These are phyloP conservation scores for Arthroderma sp. DNA, from an alignment of 2,329 filamentous ascomycete species.

Conservation along the genomic window DNA sequence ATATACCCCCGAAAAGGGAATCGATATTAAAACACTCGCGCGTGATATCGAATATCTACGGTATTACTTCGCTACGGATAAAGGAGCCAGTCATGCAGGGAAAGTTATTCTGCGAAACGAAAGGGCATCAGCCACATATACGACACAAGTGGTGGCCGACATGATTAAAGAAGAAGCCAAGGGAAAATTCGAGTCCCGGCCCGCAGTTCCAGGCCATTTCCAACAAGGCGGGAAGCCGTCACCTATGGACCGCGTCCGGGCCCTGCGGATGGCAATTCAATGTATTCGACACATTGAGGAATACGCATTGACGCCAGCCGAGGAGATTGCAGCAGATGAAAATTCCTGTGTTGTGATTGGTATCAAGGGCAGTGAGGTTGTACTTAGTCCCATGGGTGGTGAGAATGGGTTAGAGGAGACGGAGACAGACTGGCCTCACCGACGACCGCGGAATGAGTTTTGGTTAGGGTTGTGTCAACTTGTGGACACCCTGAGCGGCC, in stretches of 20 bases:
- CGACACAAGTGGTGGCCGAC: constrained; percentile 81
- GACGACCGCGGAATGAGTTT: constrained; percentile 70
- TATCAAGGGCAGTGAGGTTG: constrained; percentile 75
- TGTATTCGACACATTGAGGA: constrained; percentile 82
- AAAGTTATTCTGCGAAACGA: constrained; percentile 96
- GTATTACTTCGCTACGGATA: constrained; percentile 70
- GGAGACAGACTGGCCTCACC: constrained; percentile 86
- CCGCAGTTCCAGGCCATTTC: constrained; percentile 85
- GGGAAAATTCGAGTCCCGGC: constrained; percentile 81
- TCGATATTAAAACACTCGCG: constrained; percentile 84
- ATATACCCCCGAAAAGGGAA: constrained; percentile 93
- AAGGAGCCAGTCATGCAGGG: constrained; percentile 76
- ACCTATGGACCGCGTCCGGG: constrained; percentile 89
- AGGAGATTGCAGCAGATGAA: constrained; percentile 59
- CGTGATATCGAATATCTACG: constrained; percentile 82
- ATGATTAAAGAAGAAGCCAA: constrained; percentile 91
- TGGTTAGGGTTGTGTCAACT: constrained; percentile 71
- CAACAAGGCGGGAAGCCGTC: constrained; percentile 89
- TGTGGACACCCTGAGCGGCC: constrained; percentile 72
- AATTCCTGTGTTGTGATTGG: constrained; percentile 73
- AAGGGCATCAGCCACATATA: constrained; percentile 80
- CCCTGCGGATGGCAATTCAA: constrained; percentile 82
- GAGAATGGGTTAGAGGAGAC: constrained; percentile 57
- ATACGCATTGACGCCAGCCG: constrained; percentile 52
- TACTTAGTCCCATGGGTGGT: constrained; percentile 65